Evolutionary conservation across 169 alveolate species (phyloP), one percentile per base, ranked within the genome.

Genomic region (Plasmodium ovale): DNA sequence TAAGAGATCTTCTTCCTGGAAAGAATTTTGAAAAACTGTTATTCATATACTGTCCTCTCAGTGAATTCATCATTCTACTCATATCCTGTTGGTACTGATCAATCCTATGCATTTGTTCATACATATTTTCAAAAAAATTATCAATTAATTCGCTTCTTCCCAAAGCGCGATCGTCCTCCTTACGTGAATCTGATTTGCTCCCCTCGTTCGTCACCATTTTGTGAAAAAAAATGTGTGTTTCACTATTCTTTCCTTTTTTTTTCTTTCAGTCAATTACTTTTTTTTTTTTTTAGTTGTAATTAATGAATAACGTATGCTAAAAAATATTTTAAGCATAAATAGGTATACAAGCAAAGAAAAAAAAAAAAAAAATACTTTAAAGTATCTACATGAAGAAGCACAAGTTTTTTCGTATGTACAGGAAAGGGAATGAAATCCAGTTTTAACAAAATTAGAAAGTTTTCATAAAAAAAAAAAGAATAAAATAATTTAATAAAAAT

Each of bases 61-160:
- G 23, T 10, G 77, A 77, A 25, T 64, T 64, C 88, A 77, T 77
- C 77, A 77, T 77, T 42, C 74, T 77, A 53, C 67, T 64, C 73
- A 77, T 60, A 35, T 77, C 74, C 37, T 64, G 29, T n/a, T 59
- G 77, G 56, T 60, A 44, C 42, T 42, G 44, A 68, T 59, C 77
- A 27, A 77, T 42, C 16, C 37, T 29, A 51, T 37, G 21, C 88
- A 29, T 59, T 21, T 60, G 88, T 14, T 60, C 73, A 77, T 62
- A 14, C 77, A 77, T 59, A 68, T 54, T 39, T 31, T 77, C 88
- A 51, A 60, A 60, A 31, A 59, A 60, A 16, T 54, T 56, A 29
- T 72, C 72, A 27, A 72, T 16, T 16, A 72, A 25, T 54, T 71
- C 87, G 4, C 56, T 16, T 9, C 37, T 53, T 21, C 31, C 87